Evolutionary conservation across 768 basidiomycete genomes (phyloP).

Genomic region (Hydnomerulius pinastri): DNA sequence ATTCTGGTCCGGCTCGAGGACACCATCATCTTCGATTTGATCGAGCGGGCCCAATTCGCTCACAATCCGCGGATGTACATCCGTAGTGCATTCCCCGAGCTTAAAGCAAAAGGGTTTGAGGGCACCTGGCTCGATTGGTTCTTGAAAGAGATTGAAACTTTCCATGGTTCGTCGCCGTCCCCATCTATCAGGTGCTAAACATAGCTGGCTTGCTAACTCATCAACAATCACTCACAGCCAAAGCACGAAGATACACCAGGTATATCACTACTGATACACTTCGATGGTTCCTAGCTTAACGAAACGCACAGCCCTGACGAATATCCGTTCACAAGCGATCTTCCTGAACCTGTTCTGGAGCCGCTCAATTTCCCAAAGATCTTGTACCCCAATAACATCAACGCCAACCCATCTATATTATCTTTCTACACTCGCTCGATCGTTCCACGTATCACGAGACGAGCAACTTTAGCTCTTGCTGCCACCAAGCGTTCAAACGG

Average conservation of each 20-base stretch:
- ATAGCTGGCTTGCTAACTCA: slow-evolving; percentile 1
- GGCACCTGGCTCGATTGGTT: slow-evolving; percentile 99
- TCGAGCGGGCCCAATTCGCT: slow-evolving; percentile 96
- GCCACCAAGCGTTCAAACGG: slow-evolving; percentile 66
- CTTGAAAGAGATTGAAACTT: slow-evolving; percentile 89
- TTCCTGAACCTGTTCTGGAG: slow-evolving; percentile 82
- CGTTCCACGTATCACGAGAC: slow-evolving; percentile 84
- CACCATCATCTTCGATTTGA: slow-evolving; percentile 97
- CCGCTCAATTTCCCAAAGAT: slow-evolving; percentile 74
- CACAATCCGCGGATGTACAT: slow-evolving; percentile 90
- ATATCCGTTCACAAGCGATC: slow-evolving; percentile 86
- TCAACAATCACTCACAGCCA: slow-evolving; percentile 55
- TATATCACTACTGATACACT: slow-evolving; percentile 29
- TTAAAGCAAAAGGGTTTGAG: slow-evolving; percentile 68
- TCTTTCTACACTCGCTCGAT: slow-evolving; percentile 87
- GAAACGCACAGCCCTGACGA: slow-evolving; percentile 82
- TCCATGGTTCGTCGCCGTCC: slow-evolving; percentile 76
- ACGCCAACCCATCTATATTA: slow-evolving; percentile 84
- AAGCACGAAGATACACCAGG: slow-evolving; percentile 95
- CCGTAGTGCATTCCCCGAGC: slow-evolving; percentile 75
- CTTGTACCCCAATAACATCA: slow-evolving; percentile 77
- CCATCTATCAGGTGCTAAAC: not conserved
- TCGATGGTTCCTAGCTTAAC: not conserved
- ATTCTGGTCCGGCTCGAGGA: slow-evolving; percentile 92
- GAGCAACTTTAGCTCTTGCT: slow-evolving; percentile 67